Base-by-base conservation (phyloP, 2,329 filamentous ascomycete species). In the Diplodia scrobiculata region DNA sequence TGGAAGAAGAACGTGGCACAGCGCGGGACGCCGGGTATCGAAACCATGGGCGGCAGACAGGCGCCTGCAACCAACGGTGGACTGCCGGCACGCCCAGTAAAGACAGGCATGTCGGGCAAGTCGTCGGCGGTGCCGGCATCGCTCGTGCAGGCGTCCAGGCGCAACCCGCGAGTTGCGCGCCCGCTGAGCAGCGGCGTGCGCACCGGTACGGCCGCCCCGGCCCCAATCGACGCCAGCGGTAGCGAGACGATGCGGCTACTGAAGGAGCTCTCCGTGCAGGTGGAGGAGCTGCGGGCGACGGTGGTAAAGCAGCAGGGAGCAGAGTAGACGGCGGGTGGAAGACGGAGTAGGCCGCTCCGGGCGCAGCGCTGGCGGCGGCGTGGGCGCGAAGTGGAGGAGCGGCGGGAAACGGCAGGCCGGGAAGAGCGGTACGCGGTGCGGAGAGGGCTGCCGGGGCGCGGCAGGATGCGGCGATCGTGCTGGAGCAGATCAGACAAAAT, bases 371-470 rank as follows among this genome's bases (percentile, higher is more conserved):
- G 41, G 27, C 59, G 17, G 47, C 59, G 41, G 58, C 45, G 21
- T 45, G 54, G 54, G 58, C 41, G 58, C 58, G 29, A 19, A 17
- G 58, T 62, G 51, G 29, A 50, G 52, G 29, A 21, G 52, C 52
- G 32, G 36, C 29, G 27, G 32, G 38, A 34, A 14, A 58, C 48
- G 64, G 53, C 45, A 41, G 45, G 64, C 32, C 47, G 45, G 47
- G 64, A 60, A 53, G 53, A 53, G 64, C 64, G 64, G 64, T 66
- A 17, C 52, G 29, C 32, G 52, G 52, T 54, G 64, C 64, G 64
- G 53, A 66, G 64, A 60, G 64, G 64, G 53, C 64, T 66, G 63
- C 50, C 38, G 38, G 64, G 47, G 52, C 45, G 41, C 63, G 63
- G 63, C 36, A 47, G 53, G 64, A 53, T 25, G 64, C 54, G 64